These are phyloP conservation scores for Alternaria burnsii DNA, from an alignment of 2,329 filamentous ascomycete genomes.

Conservation along the genomic window DNA sequence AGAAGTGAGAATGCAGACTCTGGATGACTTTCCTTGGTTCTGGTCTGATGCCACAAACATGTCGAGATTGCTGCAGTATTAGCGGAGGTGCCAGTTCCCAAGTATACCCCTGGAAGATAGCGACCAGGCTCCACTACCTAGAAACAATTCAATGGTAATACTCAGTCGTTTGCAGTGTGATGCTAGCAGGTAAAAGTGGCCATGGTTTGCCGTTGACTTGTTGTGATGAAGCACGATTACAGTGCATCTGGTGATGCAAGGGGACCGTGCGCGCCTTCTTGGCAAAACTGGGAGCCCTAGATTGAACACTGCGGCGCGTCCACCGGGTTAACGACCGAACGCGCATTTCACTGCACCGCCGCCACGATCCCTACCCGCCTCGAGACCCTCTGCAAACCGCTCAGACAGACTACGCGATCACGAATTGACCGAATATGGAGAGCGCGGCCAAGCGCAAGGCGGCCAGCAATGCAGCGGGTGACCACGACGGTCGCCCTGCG, in stretches of 20 bases:
- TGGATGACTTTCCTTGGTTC: conserved; percentile 10
- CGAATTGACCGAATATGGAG: conserved; percentile 49
- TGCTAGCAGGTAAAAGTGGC: not conserved
- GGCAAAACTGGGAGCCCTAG: conserved; percentile 20
- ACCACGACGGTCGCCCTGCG: conserved; percentile 62
- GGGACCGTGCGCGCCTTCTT: conserved; percentile 15
- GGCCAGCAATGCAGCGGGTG: conserved; percentile 57
- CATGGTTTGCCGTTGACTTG: not conserved
- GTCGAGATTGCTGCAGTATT: conserved; percentile 33
- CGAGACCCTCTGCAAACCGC: conserved; percentile 17
- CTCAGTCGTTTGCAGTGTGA: conserved; percentile 1
- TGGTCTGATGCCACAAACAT: conserved; percentile 21
- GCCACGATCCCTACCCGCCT: conserved; percentile 29
- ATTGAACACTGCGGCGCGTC: conserved; percentile 32
- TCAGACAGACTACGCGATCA: conserved; percentile 44
- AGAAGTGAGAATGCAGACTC: conserved; percentile 29
- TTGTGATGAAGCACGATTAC: conserved; percentile 1
- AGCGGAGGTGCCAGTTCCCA: conserved; percentile 32
- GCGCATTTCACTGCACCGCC: conserved; percentile 48
- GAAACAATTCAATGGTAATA: conserved; percentile 20
- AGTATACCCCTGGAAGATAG: conserved; percentile 41
- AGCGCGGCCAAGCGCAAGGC: conserved; percentile 65
- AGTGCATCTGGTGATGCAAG: conserved; percentile 10
- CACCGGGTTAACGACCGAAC: conserved; percentile 29
- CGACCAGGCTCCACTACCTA: conserved; percentile 28